Conservation (phyloP, 148 eudicot genomes). For the Oxyria digyna region DNA sequence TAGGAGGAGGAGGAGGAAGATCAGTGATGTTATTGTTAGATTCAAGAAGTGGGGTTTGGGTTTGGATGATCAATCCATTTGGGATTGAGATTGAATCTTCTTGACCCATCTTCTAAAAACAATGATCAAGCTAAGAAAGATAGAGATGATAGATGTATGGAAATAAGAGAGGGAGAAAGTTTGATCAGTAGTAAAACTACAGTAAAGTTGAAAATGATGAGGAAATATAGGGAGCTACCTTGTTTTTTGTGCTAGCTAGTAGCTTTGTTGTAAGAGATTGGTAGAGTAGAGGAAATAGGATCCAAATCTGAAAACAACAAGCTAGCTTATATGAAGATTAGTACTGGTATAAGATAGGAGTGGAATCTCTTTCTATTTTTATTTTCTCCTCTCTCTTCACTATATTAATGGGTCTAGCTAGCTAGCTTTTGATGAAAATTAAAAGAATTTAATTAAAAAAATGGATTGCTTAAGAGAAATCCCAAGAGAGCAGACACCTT, state of each 20-base stretch:
- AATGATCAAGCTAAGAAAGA: background rate
- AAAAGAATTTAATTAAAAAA: background rate
- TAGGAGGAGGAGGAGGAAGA: constrained; percentile 31
- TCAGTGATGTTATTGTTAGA: constrained; percentile 16
- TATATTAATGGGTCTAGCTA: background rate
- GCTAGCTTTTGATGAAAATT: background rate
- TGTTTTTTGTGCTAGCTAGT: background rate
- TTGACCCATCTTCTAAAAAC: background rate
- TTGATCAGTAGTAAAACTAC: background rate
- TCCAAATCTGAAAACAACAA: background rate
- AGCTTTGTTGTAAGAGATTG: background rate
- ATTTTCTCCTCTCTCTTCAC: background rate
- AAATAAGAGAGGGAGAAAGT: background rate
- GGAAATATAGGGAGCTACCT: background rate
- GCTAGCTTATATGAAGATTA: background rate
- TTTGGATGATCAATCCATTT: constrained; percentile 14
- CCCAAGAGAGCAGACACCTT: background rate
- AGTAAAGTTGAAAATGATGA: background rate
- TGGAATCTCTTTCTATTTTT: background rate
- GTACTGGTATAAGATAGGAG: background rate
- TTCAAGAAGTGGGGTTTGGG: constrained; percentile 23
- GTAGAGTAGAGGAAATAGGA: background rate
- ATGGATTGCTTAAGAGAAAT: background rate
- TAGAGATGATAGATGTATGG: too few relatives aligned
- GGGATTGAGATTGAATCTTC: background rate